Evolutionary conservation across 169 alveolate species (phyloP), one percentile per base, ranked within the genome.

Genomic region (Cryptosporidium parvum): DNA sequence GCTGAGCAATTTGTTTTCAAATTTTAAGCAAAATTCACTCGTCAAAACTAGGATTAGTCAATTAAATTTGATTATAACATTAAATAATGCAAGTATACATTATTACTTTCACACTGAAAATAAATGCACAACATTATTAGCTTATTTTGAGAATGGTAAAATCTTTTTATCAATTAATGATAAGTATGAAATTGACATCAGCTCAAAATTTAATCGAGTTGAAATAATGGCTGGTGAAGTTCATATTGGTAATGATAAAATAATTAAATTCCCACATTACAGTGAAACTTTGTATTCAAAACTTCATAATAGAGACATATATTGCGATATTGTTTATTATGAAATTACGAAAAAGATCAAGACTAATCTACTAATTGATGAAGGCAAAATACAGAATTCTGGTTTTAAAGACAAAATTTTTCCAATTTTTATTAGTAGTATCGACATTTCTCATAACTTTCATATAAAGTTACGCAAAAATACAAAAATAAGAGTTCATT

Each of bases 301-400:
- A 26, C 39, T 56, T 21, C 67, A 56, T 3, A 21, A 8, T 8
- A 9, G 35, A 56, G 23, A 5, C 3, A 16, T 56, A 2, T 56
- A 21, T 56, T 56, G 67, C 8, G 67, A 56, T 56, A n/a, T 56
- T 56, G 37, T 56, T 56, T 56, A 56, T 56, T 56, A 56, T 26
- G 67, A 56, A 26, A 56, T 56, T n/a, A 0, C 12, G 5, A 56
- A 26, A 56, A 7, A 56, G 26, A 3, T 9, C 16, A 26, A 21
- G 21, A 26, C 29, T 56, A 6, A 56, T 16, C 4, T 3, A 26
- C 26, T 56, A 18, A 23, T 21, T 21, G 37, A 56, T 23, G 26
- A 56, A 56, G 2, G 3, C 9, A 16, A 23, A 56, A 56, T 21
- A 0, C 37, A 9, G 8, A 26, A n/a, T 23, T 23, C 35, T 3